phyloP scores from a whole-genome alignment of 331 rosid genomes.

The Saraca asoca region DNA sequence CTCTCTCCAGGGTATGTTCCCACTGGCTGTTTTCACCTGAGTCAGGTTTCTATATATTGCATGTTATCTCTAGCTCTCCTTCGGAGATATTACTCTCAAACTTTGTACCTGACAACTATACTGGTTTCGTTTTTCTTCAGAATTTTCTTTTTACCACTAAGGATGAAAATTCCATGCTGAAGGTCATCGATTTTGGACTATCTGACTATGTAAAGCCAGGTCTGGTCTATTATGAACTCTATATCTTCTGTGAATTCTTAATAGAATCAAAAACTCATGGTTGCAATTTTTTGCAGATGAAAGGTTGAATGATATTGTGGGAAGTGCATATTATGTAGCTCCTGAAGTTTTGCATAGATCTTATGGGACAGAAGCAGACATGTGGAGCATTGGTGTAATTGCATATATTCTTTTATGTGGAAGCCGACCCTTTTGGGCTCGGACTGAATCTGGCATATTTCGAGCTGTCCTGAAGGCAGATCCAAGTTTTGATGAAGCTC shows the following conservation, averaged over 20 bases:
- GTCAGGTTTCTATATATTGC: slow-evolving; percentile 5
- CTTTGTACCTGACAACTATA: not conserved
- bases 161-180: too few relatives aligned
- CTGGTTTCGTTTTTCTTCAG: too few relatives aligned
- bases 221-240: too few relatives aligned
- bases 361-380: slow-evolving; percentile 89
- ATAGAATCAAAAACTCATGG: slow-evolving; percentile 25
- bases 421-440: slow-evolving; percentile 97
- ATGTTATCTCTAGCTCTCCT: not conserved
- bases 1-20: slow-evolving; percentile 1
- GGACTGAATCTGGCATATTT: slow-evolving; percentile 90
- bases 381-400: slow-evolving; percentile 98
- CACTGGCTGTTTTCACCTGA: slow-evolving; percentile 1
- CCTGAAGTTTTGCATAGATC: slow-evolving; percentile 96
- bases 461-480: slow-evolving; percentile 84
- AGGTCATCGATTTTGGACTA: too few relatives aligned
- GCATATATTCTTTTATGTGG: slow-evolving; percentile 95
- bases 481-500: slow-evolving; percentile 86
- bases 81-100: not conserved
- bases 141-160: too few relatives aligned
- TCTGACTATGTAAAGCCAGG: too few relatives aligned
- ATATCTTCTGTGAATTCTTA: too few relatives aligned
- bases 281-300: slow-evolving; percentile 60
- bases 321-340: slow-evolving; percentile 94
- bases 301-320: slow-evolving; percentile 90